phyloP scores from a whole-genome alignment of 2,329 filamentous ascomycete genomes.

The Hymenoscyphus scutula region DNA sequence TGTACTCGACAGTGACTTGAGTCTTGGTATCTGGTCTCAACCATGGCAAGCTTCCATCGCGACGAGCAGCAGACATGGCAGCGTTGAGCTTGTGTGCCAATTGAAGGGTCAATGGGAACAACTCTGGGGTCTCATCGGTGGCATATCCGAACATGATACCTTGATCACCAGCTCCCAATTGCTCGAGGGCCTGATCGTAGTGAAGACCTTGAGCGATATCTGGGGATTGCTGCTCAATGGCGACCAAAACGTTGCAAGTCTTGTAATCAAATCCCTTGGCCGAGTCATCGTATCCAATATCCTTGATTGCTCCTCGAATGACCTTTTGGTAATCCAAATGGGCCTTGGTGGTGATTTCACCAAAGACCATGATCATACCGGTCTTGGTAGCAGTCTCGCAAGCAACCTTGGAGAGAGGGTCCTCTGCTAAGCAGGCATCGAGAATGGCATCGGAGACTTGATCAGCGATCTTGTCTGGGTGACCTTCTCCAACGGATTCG shows the following conservation, averaged over 20 bases:
- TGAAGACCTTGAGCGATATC: conserved; percentile 99
- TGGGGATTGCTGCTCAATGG: conserved; percentile 98
- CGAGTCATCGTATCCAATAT: conserved; percentile 97
- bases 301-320: conserved; percentile 91
- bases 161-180: conserved; percentile 98
- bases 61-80: conserved; percentile 87
- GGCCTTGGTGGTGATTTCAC: conserved; percentile 98
- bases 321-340: conserved; percentile 97
- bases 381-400: conserved; percentile 99
- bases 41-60: conserved; percentile 86
- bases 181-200: conserved; percentile 95
- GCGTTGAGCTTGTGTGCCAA: conserved; percentile 96
- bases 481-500: conserved; percentile 85
- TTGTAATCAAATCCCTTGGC: conserved; percentile 99
- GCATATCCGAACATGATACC: conserved; percentile 99
- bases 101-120: conserved; percentile 89
- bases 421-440: conserved; percentile 92
- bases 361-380: conserved; percentile 98
- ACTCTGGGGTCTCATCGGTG: conserved; percentile 97
- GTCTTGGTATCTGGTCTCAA: conserved; percentile 99
- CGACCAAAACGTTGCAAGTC: conserved; percentile 97
- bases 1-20: conserved; percentile 98
- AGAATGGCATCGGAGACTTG: conserved; percentile 98
- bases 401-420: conserved; percentile 97
- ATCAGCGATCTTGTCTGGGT: conserved; percentile 97